phyloP scores from a whole-genome alignment of 2,329 filamentous ascomycete genomes.

The Apiospora hydei region DNA sequence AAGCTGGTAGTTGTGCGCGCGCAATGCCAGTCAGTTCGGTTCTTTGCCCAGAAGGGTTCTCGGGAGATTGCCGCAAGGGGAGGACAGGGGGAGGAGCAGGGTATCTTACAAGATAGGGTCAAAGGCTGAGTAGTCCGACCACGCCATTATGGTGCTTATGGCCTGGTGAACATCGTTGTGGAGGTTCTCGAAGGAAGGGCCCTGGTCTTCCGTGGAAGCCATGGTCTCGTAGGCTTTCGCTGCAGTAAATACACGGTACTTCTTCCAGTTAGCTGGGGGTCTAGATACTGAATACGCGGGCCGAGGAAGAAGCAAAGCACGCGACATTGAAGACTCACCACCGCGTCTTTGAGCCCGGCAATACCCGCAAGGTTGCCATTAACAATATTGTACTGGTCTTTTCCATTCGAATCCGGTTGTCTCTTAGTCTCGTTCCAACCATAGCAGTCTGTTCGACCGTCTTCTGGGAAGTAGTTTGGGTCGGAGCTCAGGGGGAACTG shows the following conservation, averaged over 20 bases:
- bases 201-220: conserved; percentile 46
- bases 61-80: background rate
- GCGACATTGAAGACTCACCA: conserved; percentile 44
- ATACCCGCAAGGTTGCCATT: conserved; percentile 43
- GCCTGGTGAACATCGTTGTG: conserved; percentile 53
- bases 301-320: background rate
- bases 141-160: conserved; percentile 44
- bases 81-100: background rate
- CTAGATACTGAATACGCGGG: too few species aligned
- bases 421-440: conserved; percentile 48
- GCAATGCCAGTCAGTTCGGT: background rate
- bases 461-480: conserved; percentile 44
- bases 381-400: conserved; percentile 49
- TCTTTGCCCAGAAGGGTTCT: background rate
- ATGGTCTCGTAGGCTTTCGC: conserved; percentile 48
- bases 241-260: conserved; percentile 53
- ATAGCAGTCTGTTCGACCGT: conserved; percentile 39
- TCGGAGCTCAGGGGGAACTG: conserved; percentile 44
- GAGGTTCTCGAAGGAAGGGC: conserved; percentile 52
- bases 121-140: conserved; percentile 51
- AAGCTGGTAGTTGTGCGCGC: conserved; percentile 43
- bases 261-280: background rate
- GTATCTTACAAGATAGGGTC: conserved; percentile 54
- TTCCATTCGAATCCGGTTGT: conserved; percentile 42
- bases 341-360: conserved; percentile 47